Percentiles rank a stretch among this genome's conserved stretches.
These are phyloP conservation scores for Ustilago sp. DNA, from an alignment of 1,284 basidiomycete genomes.

Conservation along the genomic window DNA sequence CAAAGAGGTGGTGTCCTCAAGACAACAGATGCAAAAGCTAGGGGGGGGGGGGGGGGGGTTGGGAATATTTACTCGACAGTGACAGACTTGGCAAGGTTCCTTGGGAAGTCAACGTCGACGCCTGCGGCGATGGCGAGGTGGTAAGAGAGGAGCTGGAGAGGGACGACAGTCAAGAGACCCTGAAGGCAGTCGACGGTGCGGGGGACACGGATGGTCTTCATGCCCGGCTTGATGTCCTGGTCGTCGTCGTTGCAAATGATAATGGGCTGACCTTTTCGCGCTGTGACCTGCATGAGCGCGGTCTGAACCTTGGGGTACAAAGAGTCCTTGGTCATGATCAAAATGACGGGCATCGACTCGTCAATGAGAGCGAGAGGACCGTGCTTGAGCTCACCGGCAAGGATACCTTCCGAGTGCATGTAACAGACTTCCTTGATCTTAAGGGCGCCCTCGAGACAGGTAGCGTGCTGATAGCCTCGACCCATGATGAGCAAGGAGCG, in stretches of 20 bases:
- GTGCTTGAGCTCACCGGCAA: conserved; percentile 98
- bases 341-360: conserved; percentile 85
- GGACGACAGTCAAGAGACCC: conserved; percentile 95
- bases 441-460: conserved; percentile 95
- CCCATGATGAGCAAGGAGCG: conserved; percentile 97
- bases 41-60: too few species aligned
- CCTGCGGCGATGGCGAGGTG: conserved; percentile 95
- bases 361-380: conserved; percentile 97
- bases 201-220: conserved; percentile 81
- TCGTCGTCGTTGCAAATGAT: conserved; percentile 97
- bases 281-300: conserved; percentile 94
- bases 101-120: conserved; percentile 97
- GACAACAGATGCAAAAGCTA: conserved; percentile 2
- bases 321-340: conserved; percentile 99
- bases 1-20: conserved; percentile 10
- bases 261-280: conserved; percentile 92
- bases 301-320: conserved; percentile 98
- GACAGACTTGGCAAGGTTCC: conserved; percentile 80
- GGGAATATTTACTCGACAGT: conserved; percentile 59
- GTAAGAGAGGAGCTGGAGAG: conserved; percentile 94
- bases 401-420: conserved; percentile 75
- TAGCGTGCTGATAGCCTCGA: conserved; percentile 96
- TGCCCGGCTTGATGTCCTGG: conserved; percentile 77
- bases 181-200: conserved; percentile 94
- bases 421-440: conserved; percentile 97